Evolutionary conservation across 148 eudicot genomes (phyloP).

Genomic region (Rhododendron williamsianum): DNA sequence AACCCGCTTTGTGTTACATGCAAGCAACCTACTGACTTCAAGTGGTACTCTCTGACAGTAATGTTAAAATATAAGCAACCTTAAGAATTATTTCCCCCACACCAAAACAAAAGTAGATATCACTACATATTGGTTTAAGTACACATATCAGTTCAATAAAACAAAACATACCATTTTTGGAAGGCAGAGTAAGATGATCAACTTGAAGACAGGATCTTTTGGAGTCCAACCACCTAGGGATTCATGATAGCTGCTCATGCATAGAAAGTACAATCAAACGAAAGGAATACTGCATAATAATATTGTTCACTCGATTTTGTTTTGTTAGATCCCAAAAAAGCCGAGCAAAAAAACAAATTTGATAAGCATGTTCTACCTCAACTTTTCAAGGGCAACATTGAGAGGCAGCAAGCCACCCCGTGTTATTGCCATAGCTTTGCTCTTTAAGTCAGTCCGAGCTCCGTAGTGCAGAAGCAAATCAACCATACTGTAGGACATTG

Average conservation of each 20-base stretch:
- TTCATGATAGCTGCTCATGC: background rate
- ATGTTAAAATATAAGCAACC: background rate
- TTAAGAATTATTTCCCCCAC: background rate
- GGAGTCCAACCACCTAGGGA: background rate
- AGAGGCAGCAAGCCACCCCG: background rate
- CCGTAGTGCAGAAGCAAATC: background rate
- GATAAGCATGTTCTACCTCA: background rate
- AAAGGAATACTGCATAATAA: background rate
- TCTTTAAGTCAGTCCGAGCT: background rate
- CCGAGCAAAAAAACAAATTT: too few relatives aligned
- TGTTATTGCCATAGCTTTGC: background rate
- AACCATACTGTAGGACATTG: background rate
- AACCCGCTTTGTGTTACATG: background rate
- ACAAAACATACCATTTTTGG: background rate
- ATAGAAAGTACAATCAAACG: background rate
- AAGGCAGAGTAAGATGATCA: background rate
- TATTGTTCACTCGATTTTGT: background rate
- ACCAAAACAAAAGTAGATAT: background rate
- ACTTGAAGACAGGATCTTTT: background rate
- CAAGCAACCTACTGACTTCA: background rate
- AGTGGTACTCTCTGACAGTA: background rate
- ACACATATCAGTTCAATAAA: too few relatives aligned
- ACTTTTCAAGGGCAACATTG: background rate
- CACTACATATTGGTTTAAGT: background rate
- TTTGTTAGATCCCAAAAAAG: too few relatives aligned